These are phyloP conservation scores for Cordyceps cateniannulata DNA, from an alignment of 2,329 filamentous ascomycete genomes.

Conservation along the genomic window DNA sequence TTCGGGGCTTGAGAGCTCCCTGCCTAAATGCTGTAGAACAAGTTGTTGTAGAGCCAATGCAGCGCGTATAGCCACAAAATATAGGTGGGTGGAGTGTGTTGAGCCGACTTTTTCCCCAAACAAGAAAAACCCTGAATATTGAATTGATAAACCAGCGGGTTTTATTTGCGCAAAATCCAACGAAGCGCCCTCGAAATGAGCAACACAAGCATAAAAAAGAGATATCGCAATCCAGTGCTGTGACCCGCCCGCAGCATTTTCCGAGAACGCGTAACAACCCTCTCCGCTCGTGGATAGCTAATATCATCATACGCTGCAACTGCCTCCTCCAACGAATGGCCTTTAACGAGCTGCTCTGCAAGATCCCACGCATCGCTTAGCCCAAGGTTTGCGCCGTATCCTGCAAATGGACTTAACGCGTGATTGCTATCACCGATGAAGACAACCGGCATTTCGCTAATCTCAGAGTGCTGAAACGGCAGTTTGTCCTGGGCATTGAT, in stretches of 20 bases:
- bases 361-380: constrained; percentile 40
- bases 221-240: constrained; percentile 19
- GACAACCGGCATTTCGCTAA: constrained; percentile 24
- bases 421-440: constrained; percentile 47
- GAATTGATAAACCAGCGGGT: background rate
- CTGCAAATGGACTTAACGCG: constrained; percentile 42
- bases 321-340: constrained; percentile 20
- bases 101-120: too few species aligned
- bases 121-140: too few species aligned
- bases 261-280: constrained; percentile 20
- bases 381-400: constrained; percentile 42
- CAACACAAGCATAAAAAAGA: constrained; percentile 18
- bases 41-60: too few species aligned
- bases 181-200: constrained; percentile 17
- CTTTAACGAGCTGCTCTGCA: constrained; percentile 31
- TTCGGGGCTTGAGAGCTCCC: too few species aligned
- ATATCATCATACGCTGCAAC: constrained; percentile 29
- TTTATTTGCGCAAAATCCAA: background rate
- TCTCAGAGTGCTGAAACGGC: constrained; percentile 32
- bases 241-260: constrained; percentile 20
- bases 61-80: too few species aligned
- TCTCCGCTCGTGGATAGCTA: constrained; percentile 28
- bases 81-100: too few species aligned
- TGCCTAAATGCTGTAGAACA: too few species aligned
- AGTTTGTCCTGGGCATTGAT: constrained; percentile 38